phyloP scores from a whole-genome alignment of 768 basidiomycete genomes.

The Auriscalpium vulgare region DNA sequence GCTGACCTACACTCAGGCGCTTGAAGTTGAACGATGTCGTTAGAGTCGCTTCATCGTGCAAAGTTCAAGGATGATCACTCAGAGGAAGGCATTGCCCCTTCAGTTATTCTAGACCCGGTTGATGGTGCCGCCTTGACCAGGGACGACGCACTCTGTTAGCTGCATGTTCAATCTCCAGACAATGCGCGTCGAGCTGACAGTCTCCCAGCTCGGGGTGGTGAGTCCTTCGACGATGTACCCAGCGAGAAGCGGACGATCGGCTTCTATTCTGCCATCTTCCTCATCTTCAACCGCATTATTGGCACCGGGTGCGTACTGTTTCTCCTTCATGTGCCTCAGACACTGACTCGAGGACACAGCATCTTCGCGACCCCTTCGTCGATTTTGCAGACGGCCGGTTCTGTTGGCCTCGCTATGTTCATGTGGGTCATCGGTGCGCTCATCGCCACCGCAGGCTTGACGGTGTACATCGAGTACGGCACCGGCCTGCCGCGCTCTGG shows the following conservation, averaged over 20 bases:
- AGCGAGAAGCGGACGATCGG: conserved; percentile 1
- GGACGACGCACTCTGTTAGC: too few relatives aligned
- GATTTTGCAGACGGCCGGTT: conserved; percentile 55
- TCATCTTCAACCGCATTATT: conserved; percentile 72
- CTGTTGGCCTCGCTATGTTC: conserved; percentile 56
- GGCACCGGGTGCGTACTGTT: conserved; percentile 51
- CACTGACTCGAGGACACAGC: conserved; percentile 24
- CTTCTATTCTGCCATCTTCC: conserved; percentile 35
- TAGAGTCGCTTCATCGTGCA: too few relatives aligned
- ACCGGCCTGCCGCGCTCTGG: conserved; percentile 69
- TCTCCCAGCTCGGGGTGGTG: not conserved
- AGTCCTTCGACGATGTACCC: conserved; percentile 27
- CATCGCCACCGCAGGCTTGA: conserved; percentile 58
- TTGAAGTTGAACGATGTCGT: too few relatives aligned
- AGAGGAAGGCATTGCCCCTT: too few relatives aligned
- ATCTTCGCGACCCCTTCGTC: conserved; percentile 67
- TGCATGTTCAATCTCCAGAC: not conserved
- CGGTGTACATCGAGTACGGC: conserved; percentile 69
- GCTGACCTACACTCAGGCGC: not conserved
- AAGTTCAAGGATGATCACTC: not conserved
- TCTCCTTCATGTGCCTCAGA: not conserved
- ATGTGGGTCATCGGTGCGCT: conserved; percentile 67
- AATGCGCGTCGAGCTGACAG: too few relatives aligned
- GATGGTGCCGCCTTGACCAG: not conserved
- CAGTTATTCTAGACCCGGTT: not conserved